Conservation (phyloP, 2,329 filamentous ascomycete species). For the Ilyonectria robusta region DNA sequence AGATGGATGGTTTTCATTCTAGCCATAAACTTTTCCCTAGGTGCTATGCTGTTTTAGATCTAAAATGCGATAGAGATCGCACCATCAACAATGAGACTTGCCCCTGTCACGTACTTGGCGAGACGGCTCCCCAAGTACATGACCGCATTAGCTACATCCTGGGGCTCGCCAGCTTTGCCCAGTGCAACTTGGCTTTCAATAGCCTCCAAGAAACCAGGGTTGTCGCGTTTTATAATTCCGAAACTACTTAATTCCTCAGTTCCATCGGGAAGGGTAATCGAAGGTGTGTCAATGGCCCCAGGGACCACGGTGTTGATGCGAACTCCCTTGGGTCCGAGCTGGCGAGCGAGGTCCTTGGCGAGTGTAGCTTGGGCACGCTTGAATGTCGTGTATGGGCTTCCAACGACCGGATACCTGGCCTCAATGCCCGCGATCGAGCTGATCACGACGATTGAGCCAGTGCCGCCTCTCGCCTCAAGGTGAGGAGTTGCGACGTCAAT, state of each 20-base stretch:
- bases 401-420: constrained; percentile 19
- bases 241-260: constrained; percentile 41
- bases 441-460: constrained; percentile 45
- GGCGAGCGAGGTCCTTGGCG: constrained; percentile 42
- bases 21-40: no score
- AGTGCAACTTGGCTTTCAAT: constrained; percentile 34
- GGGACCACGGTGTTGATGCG: constrained; percentile 44
- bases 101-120: constrained; percentile 38
- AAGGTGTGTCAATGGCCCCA: constrained; percentile 39
- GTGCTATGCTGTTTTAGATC: not conserved
- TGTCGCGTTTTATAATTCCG: constrained; percentile 10
- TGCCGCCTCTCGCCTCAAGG: constrained; percentile 33
- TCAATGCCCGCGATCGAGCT: constrained; percentile 46
- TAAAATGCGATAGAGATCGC: not conserved
- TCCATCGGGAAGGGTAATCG: constrained; percentile 34
- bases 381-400: constrained; percentile 40
- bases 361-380: constrained; percentile 45
- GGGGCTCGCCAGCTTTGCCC: constrained; percentile 26
- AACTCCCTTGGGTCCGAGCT: constrained; percentile 40
- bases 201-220: constrained; percentile 22
- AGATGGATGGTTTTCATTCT: no score
- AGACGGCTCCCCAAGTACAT: constrained; percentile 44
- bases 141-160: constrained; percentile 44
- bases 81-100: constrained; percentile 44
- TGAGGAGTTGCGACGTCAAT: constrained; percentile 39